Percentiles rank a stretch among this genome's conserved stretches.
Conservation (phyloP, 805 yeast genomes). For the Grigorovia yakushimaensis region DNA sequence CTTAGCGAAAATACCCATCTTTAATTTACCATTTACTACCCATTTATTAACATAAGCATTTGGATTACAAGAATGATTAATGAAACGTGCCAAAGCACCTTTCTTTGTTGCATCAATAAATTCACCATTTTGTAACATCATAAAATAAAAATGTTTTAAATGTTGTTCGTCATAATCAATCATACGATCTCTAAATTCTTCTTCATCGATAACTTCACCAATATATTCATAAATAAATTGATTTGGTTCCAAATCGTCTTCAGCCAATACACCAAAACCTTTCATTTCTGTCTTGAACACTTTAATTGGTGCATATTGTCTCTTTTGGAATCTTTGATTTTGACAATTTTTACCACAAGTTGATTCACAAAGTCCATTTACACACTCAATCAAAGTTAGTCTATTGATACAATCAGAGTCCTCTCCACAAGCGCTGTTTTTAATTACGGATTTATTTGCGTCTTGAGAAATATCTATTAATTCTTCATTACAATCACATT, state of each 20-base stretch:
- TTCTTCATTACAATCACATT: constrained; percentile 71
- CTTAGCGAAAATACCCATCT: constrained; percentile 93
- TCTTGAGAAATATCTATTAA: constrained; percentile 12
- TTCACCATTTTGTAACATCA: constrained; percentile 90
- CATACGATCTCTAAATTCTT: constrained; percentile 65
- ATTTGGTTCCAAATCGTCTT: constrained; percentile 43
- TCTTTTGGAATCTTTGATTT: constrained; percentile 80
- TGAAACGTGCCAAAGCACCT: constrained; percentile 84
- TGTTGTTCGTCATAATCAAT: constrained; percentile 58
- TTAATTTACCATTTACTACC: constrained; percentile 83
- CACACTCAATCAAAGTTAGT: constrained; percentile 86
- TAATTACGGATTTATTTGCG: no score
- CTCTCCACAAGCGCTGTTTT: constrained; percentile 69
- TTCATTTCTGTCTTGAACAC: constrained; percentile 76
- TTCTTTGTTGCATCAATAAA: constrained; percentile 89
- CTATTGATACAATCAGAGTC: constrained; percentile 87
- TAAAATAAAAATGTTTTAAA: constrained; percentile 79
- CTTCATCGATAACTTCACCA: constrained; percentile 87
- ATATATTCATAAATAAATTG: constrained; percentile 84
- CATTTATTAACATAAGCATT: constrained; percentile 94
- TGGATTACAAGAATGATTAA: constrained; percentile 92
- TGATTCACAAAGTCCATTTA: constrained; percentile 45
- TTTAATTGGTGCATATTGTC: constrained; percentile 63
- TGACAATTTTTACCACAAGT: constrained; percentile 69
- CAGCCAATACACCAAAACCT: constrained; percentile 85